Evolutionary conservation across 2,329 filamentous ascomycete genomes (phyloP).

Genomic region (Sarocladiaceae sp.): DNA sequence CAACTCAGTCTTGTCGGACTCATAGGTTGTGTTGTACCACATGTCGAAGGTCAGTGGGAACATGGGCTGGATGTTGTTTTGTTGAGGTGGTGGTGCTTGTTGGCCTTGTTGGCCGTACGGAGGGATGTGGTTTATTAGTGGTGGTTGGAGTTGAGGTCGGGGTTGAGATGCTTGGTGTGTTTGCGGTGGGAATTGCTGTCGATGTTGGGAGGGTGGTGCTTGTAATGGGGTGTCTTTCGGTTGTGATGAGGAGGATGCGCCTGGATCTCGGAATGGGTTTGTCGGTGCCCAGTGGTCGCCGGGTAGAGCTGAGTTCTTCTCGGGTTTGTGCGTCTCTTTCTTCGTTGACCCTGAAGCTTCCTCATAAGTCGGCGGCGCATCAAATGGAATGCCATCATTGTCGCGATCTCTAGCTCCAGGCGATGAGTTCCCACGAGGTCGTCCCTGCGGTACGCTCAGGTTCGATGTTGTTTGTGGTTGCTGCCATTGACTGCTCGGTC

Average conservation of each 20-base stretch:
- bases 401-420: not conserved
- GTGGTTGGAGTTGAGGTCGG: not conserved
- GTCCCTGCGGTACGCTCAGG: not conserved
- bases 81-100: not conserved
- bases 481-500: not conserved
- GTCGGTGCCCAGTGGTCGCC: slow-evolving; percentile 1
- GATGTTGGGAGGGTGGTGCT: not conserved
- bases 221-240: no score
- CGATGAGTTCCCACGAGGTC: not conserved
- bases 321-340: not conserved
- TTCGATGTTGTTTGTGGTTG: not conserved
- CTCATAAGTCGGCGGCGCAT: not conserved
- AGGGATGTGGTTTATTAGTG: not conserved
- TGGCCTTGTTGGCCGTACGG: not conserved
- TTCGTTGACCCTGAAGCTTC: not conserved
- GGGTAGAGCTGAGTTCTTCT: not conserved
- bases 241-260: not conserved
- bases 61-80: not conserved
- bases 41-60: not conserved
- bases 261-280: not conserved
- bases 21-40: not conserved
- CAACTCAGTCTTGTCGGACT: not conserved
- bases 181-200: not conserved
- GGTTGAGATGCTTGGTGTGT: no score
- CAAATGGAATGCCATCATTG: not conserved